These are phyloP conservation scores for Fomitopsis pulvina DNA, from an alignment of 768 basidiomycete species.

Conservation along the genomic window DNA sequence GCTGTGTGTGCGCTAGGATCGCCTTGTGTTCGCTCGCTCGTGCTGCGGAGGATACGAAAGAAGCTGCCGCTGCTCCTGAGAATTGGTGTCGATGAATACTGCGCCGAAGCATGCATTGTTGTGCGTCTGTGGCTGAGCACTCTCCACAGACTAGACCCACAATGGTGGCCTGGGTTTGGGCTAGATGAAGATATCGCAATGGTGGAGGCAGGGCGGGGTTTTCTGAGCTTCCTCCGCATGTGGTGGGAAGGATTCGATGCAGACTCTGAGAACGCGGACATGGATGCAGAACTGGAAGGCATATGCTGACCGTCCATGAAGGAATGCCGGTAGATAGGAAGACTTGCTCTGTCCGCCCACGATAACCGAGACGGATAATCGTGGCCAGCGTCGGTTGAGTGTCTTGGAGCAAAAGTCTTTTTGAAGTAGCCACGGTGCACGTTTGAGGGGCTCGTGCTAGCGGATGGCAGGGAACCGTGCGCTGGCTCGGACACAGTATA, in stretches of 20 bases:
- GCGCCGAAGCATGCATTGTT: not conserved
- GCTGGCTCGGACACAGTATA: constrained; percentile 7
- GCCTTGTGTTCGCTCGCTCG: not conserved
- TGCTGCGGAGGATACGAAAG: not conserved
- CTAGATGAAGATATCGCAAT: not conserved
- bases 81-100: not conserved
- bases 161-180: not conserved
- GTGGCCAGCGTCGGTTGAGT: not conserved
- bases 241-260: not conserved
- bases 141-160: not conserved
- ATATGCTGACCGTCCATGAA: not conserved
- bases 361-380: not conserved
- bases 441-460: not conserved
- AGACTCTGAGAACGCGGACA: not conserved
- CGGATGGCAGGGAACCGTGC: not conserved
- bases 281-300: not conserved
- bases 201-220: not conserved
- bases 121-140: constrained; percentile 2
- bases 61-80: not conserved
- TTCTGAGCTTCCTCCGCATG: constrained; percentile 3
- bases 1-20: not conserved
- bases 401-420: not conserved
- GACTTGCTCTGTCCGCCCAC: constrained; percentile 4
- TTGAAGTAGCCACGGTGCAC: constrained; percentile 1
- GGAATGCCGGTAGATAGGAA: constrained; percentile 4